Evolutionary conservation across 75 land plant genomes (phyloP).

Genomic region (Azolla pinnata): DNA sequence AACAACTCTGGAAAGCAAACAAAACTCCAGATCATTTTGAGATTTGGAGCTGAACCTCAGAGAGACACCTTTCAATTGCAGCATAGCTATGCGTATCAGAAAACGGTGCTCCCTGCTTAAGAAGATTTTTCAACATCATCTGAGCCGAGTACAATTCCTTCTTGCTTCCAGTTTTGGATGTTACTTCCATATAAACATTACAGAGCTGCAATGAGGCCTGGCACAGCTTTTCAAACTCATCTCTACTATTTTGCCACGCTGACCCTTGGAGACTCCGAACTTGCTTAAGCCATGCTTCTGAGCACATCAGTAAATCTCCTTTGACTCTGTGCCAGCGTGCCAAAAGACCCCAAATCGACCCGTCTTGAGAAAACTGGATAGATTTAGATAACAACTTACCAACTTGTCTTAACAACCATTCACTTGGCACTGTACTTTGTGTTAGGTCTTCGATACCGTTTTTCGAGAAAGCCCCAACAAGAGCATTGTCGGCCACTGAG

Average conservation of each 20-base stretch:
- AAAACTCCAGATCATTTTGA: too few species aligned
- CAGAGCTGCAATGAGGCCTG: constrained; percentile 70
- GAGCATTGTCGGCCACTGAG: neutral
- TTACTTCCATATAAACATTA: constrained; percentile 51
- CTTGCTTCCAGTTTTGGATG: constrained; percentile 36
- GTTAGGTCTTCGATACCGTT: neutral
- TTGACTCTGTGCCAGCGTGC: constrained; percentile 83
- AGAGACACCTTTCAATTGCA: neutral
- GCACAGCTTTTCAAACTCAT: constrained; percentile 54
- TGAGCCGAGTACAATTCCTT: constrained; percentile 66
- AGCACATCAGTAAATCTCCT: constrained; percentile 64
- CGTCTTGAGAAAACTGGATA: constrained; percentile 42
- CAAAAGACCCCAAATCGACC: constrained; percentile 72
- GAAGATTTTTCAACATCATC: constrained; percentile 63
- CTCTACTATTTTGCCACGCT: constrained; percentile 61
- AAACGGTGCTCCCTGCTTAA: constrained; percentile 47
- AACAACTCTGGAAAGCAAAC: too few species aligned
- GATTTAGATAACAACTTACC: constrained; percentile 29
- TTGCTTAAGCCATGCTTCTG: constrained; percentile 84
- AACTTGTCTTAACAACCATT: constrained; percentile 4
- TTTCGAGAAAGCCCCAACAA: neutral
- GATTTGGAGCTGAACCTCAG: constrained; percentile 3
- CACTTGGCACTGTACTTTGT: too few species aligned
- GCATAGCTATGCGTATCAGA: neutral
- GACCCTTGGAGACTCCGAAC: constrained; percentile 71